Evolutionary conservation across 495 filamentous ascomycete species (phyloP).

Genomic region (Lichina pygmaea): DNA sequence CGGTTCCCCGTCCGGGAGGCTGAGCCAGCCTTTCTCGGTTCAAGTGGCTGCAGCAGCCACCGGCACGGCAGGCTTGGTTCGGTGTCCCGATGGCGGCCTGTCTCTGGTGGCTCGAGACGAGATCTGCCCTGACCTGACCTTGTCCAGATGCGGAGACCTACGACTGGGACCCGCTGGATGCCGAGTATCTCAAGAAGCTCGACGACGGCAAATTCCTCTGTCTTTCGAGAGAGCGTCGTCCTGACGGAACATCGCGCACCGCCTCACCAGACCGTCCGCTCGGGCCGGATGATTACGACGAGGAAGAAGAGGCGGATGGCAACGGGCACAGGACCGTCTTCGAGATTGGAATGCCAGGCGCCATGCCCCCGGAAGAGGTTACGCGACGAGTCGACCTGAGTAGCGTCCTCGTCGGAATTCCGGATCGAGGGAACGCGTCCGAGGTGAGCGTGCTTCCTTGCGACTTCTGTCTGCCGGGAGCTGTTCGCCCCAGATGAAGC

Average conservation of each 20-base stretch:
- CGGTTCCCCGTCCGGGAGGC: too few species aligned
- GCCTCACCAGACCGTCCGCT: conserved; percentile 1
- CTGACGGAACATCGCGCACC: neutral
- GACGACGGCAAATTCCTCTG: conserved; percentile 40
- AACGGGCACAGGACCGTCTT: conserved; percentile 27
- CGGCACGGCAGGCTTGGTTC: too few species aligned
- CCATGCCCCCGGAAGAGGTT: conserved; percentile 37
- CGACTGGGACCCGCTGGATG: conserved; percentile 49
- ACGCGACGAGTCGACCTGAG: conserved; percentile 26
- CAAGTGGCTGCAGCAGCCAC: too few species aligned
- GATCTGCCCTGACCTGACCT: neutral
- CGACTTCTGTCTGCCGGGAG: too few species aligned
- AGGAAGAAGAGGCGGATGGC: conserved; percentile 2
- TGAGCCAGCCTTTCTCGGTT: too few species aligned
- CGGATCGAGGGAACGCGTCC: too few species aligned
- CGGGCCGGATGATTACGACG: conserved; percentile 5
- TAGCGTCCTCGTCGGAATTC: conserved; percentile 4
- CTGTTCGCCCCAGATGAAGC: too few species aligned
- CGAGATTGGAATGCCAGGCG: conserved; percentile 46
- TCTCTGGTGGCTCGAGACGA: neutral
- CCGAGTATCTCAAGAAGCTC: conserved; percentile 33
- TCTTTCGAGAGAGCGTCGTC: conserved; percentile 24
- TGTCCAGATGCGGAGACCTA: conserved; percentile 39
- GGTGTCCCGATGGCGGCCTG: too few species aligned
- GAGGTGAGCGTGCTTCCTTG: too few species aligned